Evolutionary conservation across 495 filamentous ascomycete species (phyloP).

Genomic region (Penicillium argentinense): DNA sequence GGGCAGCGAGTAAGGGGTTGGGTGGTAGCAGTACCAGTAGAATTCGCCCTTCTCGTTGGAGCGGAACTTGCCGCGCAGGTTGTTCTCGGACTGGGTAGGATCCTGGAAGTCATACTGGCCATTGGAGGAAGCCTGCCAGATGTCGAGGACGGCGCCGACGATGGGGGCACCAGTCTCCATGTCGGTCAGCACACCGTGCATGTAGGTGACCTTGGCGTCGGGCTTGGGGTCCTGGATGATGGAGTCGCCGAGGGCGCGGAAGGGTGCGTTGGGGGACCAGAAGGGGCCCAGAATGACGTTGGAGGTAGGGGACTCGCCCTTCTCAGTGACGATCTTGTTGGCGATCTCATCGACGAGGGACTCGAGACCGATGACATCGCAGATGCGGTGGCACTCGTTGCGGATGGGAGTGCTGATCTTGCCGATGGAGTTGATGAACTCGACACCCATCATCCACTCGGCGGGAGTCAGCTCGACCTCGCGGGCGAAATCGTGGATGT

Average conservation of each 20-base stretch:
- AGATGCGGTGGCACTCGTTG: constrained; percentile 77
- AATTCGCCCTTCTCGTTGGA: constrained; percentile 75
- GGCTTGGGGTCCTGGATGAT: constrained; percentile 68
- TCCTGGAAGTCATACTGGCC: constrained; percentile 91
- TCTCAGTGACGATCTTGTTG: constrained; percentile 73
- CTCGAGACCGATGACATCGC: constrained; percentile 79
- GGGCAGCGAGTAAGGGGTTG: constrained; percentile 77
- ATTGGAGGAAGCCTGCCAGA: constrained; percentile 85
- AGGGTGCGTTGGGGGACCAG: constrained; percentile 82
- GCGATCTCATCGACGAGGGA: constrained; percentile 84
- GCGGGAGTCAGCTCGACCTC: constrained; percentile 77
- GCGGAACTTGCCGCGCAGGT: constrained; percentile 81
- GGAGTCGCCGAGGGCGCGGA: constrained; percentile 66
- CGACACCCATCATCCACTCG: constrained; percentile 78
- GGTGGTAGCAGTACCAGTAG: constrained; percentile 79
- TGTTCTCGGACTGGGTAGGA: constrained; percentile 73
- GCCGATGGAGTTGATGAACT: constrained; percentile 56
- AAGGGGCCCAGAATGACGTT: constrained; percentile 85
- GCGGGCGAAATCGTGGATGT: constrained; percentile 81
- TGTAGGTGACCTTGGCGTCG: constrained; percentile 63
- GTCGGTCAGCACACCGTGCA: constrained; percentile 76
- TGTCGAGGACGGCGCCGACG: constrained; percentile 70
- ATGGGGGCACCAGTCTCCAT: constrained; percentile 71
- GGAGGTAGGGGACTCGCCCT: constrained; percentile 69
- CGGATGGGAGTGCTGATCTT: constrained; percentile 58